Evolutionary conservation across 2,329 filamentous ascomycete species (phyloP).

Genomic region (Ramichloridium luteum): DNA sequence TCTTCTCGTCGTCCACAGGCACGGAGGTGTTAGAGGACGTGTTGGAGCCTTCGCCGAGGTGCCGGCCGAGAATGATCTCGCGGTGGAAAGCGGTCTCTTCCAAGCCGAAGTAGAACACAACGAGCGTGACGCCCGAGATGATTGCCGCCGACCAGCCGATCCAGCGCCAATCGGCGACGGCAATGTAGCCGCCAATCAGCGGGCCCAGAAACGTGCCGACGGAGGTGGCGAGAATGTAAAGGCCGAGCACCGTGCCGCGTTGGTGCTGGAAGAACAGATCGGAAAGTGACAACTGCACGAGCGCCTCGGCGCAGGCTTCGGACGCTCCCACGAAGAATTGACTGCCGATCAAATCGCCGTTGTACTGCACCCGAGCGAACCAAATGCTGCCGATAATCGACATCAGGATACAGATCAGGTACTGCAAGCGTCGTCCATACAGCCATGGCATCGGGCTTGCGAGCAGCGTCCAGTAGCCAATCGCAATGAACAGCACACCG

Average conservation of each 20-base stretch:
- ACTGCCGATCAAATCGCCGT: conserved; percentile 40
- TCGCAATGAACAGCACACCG: conserved; percentile 43
- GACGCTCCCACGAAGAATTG: conserved; percentile 48
- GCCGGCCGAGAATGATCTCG: conserved; percentile 25
- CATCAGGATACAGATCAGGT: conserved; percentile 40
- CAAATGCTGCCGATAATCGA: conserved; percentile 42
- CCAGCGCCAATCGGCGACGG: conserved; percentile 41
- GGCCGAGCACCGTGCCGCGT: conserved; percentile 40
- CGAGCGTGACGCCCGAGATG: conserved; percentile 35
- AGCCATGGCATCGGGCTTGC: conserved; percentile 42
- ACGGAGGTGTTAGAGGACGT: conserved; percentile 1
- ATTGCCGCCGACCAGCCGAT: conserved; percentile 42
- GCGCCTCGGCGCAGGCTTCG: conserved; percentile 44
- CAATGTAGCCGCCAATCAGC: conserved; percentile 40
- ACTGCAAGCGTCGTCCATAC: conserved; percentile 44
- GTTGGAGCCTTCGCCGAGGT: conserved; percentile 12
- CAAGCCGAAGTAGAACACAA: conserved; percentile 40
- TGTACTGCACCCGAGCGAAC: conserved; percentile 37
- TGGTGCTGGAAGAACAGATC: conserved; percentile 49
- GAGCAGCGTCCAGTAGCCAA: conserved; percentile 44
- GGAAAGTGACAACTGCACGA: conserved; percentile 45
- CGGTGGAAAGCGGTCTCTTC: conserved; percentile 43
- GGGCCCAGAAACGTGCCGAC: conserved; percentile 46
- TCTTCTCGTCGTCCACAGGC: conserved; percentile 9
- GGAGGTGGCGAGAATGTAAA: conserved; percentile 45